These are phyloP conservation scores for Solanum hybrid DNA, from an alignment of 305 asterid genomes.

Conservation along the genomic window DNA sequence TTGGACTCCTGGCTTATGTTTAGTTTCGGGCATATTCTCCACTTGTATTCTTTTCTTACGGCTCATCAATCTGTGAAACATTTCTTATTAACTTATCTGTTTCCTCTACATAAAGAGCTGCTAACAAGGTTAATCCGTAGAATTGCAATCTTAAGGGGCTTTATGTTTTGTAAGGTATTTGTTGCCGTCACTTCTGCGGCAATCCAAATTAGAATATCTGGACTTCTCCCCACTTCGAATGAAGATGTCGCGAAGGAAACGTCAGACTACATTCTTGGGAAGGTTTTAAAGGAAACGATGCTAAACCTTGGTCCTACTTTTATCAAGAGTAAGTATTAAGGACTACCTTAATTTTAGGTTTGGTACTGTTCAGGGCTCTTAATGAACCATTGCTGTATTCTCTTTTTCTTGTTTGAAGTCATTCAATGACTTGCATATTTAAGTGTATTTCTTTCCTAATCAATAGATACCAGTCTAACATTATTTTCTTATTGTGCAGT, in stretches of 20 bases:
- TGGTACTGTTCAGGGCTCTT: not conserved
- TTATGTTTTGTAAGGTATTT: slow-evolving; percentile 62
- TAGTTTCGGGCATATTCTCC: not conserved
- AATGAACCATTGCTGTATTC: not conserved
- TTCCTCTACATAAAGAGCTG: slow-evolving; percentile 7
- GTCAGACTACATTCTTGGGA: slow-evolving; percentile 60
- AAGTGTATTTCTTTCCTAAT: not conserved
- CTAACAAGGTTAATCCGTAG: slow-evolving; percentile 6
- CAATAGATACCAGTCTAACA: not conserved
- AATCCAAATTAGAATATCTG: slow-evolving; percentile 58
- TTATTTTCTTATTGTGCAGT: slow-evolving; percentile 42
- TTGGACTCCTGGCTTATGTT: not conserved
- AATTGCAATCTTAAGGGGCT: slow-evolving; percentile 24
- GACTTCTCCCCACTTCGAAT: slow-evolving; percentile 36
- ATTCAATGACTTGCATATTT: not conserved
- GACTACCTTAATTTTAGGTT: not conserved
- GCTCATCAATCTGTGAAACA: not conserved
- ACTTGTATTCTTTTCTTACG: not conserved
- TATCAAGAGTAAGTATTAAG: slow-evolving; percentile 58
- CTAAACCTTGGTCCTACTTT: slow-evolving; percentile 92
- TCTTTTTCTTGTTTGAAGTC: not conserved
- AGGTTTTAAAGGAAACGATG: slow-evolving; percentile 75
- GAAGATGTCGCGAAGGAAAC: slow-evolving; percentile 32
- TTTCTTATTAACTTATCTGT: not conserved
- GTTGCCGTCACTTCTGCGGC: slow-evolving; percentile 70